These are phyloP conservation scores for Acacia concinna DNA, from an alignment of 331 rosid species.

Conservation along the genomic window DNA sequence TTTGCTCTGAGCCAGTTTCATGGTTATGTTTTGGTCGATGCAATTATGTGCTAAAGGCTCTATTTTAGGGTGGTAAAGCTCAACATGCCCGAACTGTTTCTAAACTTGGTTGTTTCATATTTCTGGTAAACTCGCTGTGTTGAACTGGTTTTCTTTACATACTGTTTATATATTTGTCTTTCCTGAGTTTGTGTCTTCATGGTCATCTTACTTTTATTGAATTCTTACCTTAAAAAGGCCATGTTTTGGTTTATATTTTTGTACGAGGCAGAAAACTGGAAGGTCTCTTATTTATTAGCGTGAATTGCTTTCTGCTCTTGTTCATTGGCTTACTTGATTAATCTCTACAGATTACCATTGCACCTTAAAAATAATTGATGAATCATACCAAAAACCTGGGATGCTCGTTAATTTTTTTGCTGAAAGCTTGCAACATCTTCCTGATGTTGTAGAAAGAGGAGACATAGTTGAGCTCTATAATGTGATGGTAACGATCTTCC, in stretches of 20 bases:
- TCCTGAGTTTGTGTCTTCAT: not conserved
- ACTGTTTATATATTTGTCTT: not conserved
- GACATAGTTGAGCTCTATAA: slow-evolving; percentile 56
- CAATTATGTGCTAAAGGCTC: not conserved
- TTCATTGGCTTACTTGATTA: slow-evolving; percentile 15
- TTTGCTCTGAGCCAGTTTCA: slow-evolving; percentile 60
- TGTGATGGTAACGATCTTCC: slow-evolving; percentile 61
- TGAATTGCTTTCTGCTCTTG: slow-evolving; percentile 8
- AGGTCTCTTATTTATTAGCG: not conserved
- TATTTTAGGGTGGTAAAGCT: not conserved
- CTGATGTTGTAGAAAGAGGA: slow-evolving; percentile 52
- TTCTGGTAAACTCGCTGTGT: not conserved
- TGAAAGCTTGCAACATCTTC: slow-evolving; percentile 44
- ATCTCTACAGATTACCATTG: slow-evolving; percentile 56
- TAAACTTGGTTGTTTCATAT: not conserved
- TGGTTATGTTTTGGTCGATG: not conserved
- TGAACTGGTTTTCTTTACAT: not conserved
- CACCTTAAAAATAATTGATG: slow-evolving; percentile 54
- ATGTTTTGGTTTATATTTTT: not conserved
- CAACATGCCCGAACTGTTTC: not conserved
- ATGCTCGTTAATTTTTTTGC: slow-evolving; percentile 54
- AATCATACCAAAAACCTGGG: slow-evolving; percentile 38
- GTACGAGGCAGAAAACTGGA: not conserved
- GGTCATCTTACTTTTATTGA: not conserved
- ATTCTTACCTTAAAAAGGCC: not conserved